Percentiles rank a stretch among this genome's conserved stretches.
Evolutionary conservation across 805 yeast species (phyloP).

Genomic region (Dipodascus albidus): DNA sequence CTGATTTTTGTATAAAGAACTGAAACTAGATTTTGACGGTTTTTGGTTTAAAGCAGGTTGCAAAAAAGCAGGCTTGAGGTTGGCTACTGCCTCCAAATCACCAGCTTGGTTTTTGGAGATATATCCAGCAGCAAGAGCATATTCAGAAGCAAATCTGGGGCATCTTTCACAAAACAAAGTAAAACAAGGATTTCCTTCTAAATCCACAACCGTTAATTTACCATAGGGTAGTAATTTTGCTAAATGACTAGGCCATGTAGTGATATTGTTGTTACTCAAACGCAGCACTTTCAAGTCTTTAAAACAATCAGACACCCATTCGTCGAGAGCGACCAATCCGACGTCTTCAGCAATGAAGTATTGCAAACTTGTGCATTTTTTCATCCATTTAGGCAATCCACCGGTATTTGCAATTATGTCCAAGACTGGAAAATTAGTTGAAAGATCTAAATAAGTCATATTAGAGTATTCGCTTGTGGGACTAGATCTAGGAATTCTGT

Average conservation of each 20-base stretch:
- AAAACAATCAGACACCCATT: constrained; percentile 18
- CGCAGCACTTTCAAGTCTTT: constrained; percentile 14
- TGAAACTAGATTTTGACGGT: constrained; percentile 9
- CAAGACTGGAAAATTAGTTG: constrained; percentile 9
- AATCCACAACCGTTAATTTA: constrained; percentile 13
- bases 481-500: background rate
- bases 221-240: constrained; percentile 9
- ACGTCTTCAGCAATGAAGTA: constrained; percentile 16
- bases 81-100: constrained; percentile 1
- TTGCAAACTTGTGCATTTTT: constrained; percentile 13
- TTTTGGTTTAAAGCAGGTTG: background rate
- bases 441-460: constrained; percentile 16
- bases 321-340: constrained; percentile 18
- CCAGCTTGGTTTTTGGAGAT: background rate
- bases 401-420: constrained; percentile 16
- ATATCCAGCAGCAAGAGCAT: constrained; percentile 8
- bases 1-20: constrained; percentile 4
- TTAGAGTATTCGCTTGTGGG: constrained; percentile 5
- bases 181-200: constrained; percentile 23
- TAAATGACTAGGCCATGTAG: constrained; percentile 22
- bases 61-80: background rate
- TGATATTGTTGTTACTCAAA: constrained; percentile 17
- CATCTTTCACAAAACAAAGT: constrained; percentile 14
- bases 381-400: constrained; percentile 18
- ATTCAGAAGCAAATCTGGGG: constrained; percentile 12